These are phyloP conservation scores for Arxiozyma bovina DNA, from an alignment of 1,139 yeast species.

Conservation along the genomic window DNA sequence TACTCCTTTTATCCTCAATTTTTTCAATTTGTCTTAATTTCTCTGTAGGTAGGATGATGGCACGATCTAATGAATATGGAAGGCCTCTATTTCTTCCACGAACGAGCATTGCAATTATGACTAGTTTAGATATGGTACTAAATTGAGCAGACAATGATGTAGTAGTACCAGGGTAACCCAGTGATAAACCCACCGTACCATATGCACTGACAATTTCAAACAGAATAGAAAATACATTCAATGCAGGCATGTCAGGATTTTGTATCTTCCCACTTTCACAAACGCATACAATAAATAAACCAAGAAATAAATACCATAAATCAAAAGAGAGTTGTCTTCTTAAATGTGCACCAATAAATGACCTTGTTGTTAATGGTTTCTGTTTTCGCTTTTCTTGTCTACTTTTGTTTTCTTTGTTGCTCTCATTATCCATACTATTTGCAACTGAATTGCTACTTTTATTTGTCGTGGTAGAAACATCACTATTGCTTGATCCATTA, in stretches of 20 bases:
- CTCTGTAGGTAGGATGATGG: slow-evolving; percentile 75
- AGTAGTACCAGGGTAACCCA: slow-evolving; percentile 63
- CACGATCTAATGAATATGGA: slow-evolving; percentile 87
- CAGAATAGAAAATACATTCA: slow-evolving; percentile 60
- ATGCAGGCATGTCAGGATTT: slow-evolving; percentile 38
- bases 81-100: slow-evolving; percentile 65
- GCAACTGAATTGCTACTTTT: background rate
- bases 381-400: background rate
- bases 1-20: slow-evolving; percentile 41
- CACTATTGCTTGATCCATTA: slow-evolving; percentile 1
- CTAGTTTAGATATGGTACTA: slow-evolving; percentile 63
- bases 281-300: slow-evolving; percentile 73
- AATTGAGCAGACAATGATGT: slow-evolving; percentile 73
- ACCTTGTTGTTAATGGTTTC: slow-evolving; percentile 29
- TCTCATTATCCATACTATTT: background rate
- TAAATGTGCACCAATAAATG: slow-evolving; percentile 77
- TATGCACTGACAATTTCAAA: slow-evolving; percentile 92
- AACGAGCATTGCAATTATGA: slow-evolving; percentile 71
- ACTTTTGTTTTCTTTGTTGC: background rate
- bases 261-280: slow-evolving; percentile 62
- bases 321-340: slow-evolving; percentile 88
- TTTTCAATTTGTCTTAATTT: slow-evolving; percentile 58
- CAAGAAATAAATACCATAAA: slow-evolving; percentile 84
- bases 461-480: background rate
- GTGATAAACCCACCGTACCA: slow-evolving; percentile 86